phyloP scores from a whole-genome alignment of 345 rosid species.

The Capsella bursapastoris region DNA sequence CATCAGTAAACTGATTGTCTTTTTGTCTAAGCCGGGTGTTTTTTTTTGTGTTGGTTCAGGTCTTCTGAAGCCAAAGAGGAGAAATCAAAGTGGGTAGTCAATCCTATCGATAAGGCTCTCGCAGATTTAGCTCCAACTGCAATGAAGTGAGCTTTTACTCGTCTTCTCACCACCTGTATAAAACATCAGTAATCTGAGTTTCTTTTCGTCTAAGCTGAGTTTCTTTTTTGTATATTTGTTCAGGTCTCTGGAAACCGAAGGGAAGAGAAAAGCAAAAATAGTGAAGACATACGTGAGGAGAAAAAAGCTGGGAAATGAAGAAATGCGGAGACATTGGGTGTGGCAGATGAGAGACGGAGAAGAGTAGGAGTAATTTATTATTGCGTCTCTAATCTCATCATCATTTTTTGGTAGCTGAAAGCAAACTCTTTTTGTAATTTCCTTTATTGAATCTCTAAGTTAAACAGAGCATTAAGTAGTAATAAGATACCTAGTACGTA shows the following conservation, averaged over 20 bases:
- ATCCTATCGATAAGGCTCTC: not conserved
- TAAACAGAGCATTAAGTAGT: not conserved
- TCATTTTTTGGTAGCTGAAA: not conserved
- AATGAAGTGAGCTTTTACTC: constrained; percentile 1
- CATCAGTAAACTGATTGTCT: not conserved
- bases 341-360: not conserved
- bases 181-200: not conserved
- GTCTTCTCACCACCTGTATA: not conserved
- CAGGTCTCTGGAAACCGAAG: constrained; percentile 20
- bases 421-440: constrained; percentile 3
- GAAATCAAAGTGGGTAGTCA: not conserved
- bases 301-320: not conserved
- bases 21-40: not conserved
- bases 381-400: not conserved
- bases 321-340: not conserved
- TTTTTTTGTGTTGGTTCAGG: not conserved
- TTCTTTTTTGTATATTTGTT: not conserved
- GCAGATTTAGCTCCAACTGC: not conserved
- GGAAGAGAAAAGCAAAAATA: not conserved
- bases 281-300: not conserved
- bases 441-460: not conserved
- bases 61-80: not conserved
- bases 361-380: not conserved
- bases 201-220: constrained; percentile 10
- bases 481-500: not conserved